Evolutionary conservation across 495 filamentous ascomycete species (phyloP).

Genomic region (Penicillium diatomitis): DNA sequence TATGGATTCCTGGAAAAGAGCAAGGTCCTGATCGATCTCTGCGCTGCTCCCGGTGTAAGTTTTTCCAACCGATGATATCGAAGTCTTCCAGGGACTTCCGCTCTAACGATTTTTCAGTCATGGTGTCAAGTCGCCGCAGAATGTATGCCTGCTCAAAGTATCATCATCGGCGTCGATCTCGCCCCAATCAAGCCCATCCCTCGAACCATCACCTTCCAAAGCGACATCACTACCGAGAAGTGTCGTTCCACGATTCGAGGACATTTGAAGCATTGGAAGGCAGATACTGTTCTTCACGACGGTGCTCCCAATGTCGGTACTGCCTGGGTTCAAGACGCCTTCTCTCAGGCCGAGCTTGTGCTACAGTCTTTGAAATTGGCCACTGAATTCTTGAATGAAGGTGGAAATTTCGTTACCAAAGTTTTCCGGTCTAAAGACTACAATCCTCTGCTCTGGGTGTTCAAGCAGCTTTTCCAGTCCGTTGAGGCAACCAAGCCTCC

Average conservation of each 20-base stretch:
- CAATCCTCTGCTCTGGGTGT: conserved; percentile 92
- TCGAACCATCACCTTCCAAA: conserved; percentile 87
- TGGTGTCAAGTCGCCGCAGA: conserved; percentile 99
- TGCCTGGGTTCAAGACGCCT: conserved; percentile 97
- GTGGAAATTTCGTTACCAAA: conserved; percentile 94
- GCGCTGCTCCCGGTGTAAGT: conserved; percentile 87
- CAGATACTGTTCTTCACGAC: conserved; percentile 94
- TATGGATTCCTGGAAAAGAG: conserved; percentile 96
- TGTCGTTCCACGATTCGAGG: conserved; percentile 84
- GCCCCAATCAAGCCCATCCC: conserved; percentile 94
- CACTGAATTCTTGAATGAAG: conserved; percentile 83
- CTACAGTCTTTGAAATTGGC: conserved; percentile 87
- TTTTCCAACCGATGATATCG: neutral
- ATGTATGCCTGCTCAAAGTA: conserved; percentile 79
- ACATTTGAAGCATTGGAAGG: conserved; percentile 96
- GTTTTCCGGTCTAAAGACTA: conserved; percentile 98
- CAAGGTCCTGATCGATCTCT: conserved; percentile 93
- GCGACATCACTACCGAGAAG: conserved; percentile 96
- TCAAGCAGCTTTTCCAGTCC: conserved; percentile 89
- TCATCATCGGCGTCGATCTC: conserved; percentile 93
- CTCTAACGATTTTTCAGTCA: conserved; percentile 47
- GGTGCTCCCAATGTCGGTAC: conserved; percentile 97
- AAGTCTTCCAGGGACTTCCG: neutral
- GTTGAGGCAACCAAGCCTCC: conserved; percentile 97
- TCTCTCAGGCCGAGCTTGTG: conserved; percentile 92